Percentiles rank a stretch among this genome's conserved stretches.
Evolutionary conservation across 2,329 filamentous ascomycete genomes (phyloP).

Genomic region (Sporothrix schenckii): DNA sequence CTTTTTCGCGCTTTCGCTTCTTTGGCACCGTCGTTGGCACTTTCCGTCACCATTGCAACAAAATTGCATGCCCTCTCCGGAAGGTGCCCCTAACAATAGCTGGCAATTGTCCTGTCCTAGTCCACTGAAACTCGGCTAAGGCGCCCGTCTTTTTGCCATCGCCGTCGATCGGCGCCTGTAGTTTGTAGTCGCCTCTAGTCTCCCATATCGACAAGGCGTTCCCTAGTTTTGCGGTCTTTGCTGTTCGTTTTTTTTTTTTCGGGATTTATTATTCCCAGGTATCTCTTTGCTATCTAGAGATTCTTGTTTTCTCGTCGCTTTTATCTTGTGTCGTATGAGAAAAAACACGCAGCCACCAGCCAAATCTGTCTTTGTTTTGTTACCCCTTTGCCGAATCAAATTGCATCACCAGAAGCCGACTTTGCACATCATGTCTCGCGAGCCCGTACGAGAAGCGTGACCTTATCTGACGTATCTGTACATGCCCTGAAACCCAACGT

Average conservation of each 20-base stretch:
- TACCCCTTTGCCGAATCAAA: neutral
- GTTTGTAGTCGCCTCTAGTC: too few relatives aligned
- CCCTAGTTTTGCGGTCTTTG: too few relatives aligned
- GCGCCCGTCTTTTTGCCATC: neutral
- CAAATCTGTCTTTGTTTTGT: neutral
- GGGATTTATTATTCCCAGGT: too few relatives aligned
- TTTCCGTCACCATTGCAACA: too few relatives aligned
- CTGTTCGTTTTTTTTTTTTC: too few relatives aligned
- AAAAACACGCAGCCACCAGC: neutral
- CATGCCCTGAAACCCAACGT: neutral
- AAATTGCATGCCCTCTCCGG: neutral
- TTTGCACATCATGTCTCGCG: neutral
- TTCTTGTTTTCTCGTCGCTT: neutral
- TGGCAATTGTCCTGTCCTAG: neutral
- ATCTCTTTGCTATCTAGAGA: too few relatives aligned
- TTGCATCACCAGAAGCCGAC: neutral
- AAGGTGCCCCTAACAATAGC: neutral
- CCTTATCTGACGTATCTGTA: neutral
- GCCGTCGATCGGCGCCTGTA: too few relatives aligned
- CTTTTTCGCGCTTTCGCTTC: slow-evolving; percentile 18
- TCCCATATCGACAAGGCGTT: too few relatives aligned
- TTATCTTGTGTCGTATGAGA: neutral
- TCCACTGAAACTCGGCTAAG: slow-evolving; percentile 16
- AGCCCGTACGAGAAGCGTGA: neutral
- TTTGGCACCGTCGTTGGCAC: neutral